Conservation (phyloP, 2,329 filamentous ascomycete genomes). For the Colletotrichum sp. region DNA sequence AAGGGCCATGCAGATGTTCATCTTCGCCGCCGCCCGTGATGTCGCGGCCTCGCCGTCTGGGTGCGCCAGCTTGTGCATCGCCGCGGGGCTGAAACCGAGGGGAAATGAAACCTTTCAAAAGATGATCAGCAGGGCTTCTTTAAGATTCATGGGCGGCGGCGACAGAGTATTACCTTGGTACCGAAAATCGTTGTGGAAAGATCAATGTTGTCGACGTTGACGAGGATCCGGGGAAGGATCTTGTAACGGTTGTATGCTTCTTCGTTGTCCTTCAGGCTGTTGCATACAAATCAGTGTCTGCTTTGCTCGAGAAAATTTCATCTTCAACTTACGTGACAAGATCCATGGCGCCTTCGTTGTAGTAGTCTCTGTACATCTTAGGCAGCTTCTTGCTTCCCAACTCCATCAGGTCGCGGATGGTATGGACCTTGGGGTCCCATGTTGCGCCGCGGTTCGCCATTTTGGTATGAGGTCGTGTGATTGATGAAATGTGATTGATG, state of each 20-base stretch:
- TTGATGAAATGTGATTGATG: neutral
- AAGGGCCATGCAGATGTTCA: slow-evolving; percentile 44
- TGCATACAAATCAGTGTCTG: neutral
- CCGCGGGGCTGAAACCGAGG: slow-evolving; percentile 59
- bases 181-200: slow-evolving; percentile 49
- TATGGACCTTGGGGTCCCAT: slow-evolving; percentile 11
- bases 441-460: slow-evolving; percentile 20
- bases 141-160: accelerated
- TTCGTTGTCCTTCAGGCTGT: slow-evolving; percentile 52
- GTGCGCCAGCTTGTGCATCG: slow-evolving; percentile 59
- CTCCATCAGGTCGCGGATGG: slow-evolving; percentile 40
- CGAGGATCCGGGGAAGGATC: slow-evolving; percentile 50
- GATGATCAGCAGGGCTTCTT: neutral
- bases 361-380: slow-evolving; percentile 53
- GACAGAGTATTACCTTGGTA: slow-evolving; percentile 23
- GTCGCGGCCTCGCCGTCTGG: slow-evolving; percentile 56
- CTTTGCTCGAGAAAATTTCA: accelerated
- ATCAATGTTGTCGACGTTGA: slow-evolving; percentile 40
- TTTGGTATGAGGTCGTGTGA: neutral
- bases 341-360: slow-evolving; percentile 62
- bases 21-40: slow-evolving; percentile 47
- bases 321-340: slow-evolving; percentile 43
- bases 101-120: slow-evolving; percentile 44
- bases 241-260: slow-evolving; percentile 56
- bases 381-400: slow-evolving; percentile 41